Evolutionary conservation across 371 early-diverging fungal genomes (phyloP), one percentile per base, ranked within the genome.

Genomic region (Lichtheimia corymbifera): DNA sequence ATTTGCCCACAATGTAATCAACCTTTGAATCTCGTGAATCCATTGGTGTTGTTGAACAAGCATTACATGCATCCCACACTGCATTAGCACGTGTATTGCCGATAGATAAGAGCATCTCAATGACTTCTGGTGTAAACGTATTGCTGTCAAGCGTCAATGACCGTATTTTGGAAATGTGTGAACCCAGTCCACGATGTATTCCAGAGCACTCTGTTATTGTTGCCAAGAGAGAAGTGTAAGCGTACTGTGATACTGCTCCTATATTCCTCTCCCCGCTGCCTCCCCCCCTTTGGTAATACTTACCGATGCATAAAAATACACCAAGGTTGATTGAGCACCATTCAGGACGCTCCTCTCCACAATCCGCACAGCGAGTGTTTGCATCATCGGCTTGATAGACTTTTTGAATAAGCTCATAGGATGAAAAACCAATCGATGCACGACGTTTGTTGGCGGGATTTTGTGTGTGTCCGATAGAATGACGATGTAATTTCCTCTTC

Each of bases 301-400:
- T 77, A 86, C 84, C 94, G 50, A 98, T 94, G 73, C 99, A 99
- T 30, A 99, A 71, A 20, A 98, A 76, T 27, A 93, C 83, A 14
- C 99, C 99, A 25, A 96, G 81, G 56, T 94, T 96, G 28, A 93
- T 79, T 35, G 93, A 91, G 45, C 95, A 92, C 99, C 99, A 99
- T 41, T 92, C 93, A 13, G 95, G 93, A n/a, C 82, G 83, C 14
- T 77, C 69, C 17, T 80, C 73, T 25, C 88, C 90, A 72, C 97
- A 97, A 70, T 97, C 97, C 3, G 93, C 95, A 67, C 97, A 97
- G 24, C 57, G 52, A 14, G 70, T 65, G 73, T 96, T 95, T 20
- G 77, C 76, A 22, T 61, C 66, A 62, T 84, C 85, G 6, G 57
- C 57, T 56, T 84, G 63, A 45, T 76, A 72, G 58, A 84, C 61